phyloP scores from a whole-genome alignment of 371 early-diverging fungal species.

The Zychaea mexicana region DNA sequence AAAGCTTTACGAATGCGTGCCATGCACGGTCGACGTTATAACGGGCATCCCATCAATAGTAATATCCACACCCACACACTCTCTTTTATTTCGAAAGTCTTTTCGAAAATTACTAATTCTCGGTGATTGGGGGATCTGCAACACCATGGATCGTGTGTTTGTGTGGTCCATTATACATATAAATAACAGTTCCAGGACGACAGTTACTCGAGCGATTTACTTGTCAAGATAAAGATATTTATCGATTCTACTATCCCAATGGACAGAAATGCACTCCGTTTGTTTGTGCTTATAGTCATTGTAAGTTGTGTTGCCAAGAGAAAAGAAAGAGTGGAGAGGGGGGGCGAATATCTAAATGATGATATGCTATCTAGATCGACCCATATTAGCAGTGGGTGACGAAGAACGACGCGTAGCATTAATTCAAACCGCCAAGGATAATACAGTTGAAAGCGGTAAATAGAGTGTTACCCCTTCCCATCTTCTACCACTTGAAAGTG shows the following conservation, averaged over 20 bases:
- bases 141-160: not conserved
- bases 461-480: constrained; percentile 3
- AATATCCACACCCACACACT: not conserved
- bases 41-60: constrained; percentile 13
- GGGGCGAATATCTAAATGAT: not conserved
- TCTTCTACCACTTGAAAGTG: not conserved
- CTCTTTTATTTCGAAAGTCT: not conserved
- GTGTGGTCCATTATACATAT: too few species aligned
- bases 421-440: constrained; percentile 52
- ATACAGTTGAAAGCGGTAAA: constrained; percentile 27
- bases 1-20: constrained; percentile 6
- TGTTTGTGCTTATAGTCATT: constrained; percentile 18
- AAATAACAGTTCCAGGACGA: constrained; percentile 1
- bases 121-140: not conserved
- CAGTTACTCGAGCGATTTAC: not conserved
- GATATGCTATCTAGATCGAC: constrained; percentile 43
- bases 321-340: not conserved
- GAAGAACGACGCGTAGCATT: constrained; percentile 62
- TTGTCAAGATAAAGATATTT: constrained; percentile 3
- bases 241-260: constrained; percentile 20
- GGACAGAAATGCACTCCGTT: constrained; percentile 16
- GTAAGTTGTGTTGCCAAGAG: constrained; percentile 6
- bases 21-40: constrained; percentile 7
- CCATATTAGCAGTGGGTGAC: constrained; percentile 64
- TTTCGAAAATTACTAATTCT: too few species aligned